phyloP scores from a whole-genome alignment of 179 eudicot species.

The Carnegiea gigantea region DNA sequence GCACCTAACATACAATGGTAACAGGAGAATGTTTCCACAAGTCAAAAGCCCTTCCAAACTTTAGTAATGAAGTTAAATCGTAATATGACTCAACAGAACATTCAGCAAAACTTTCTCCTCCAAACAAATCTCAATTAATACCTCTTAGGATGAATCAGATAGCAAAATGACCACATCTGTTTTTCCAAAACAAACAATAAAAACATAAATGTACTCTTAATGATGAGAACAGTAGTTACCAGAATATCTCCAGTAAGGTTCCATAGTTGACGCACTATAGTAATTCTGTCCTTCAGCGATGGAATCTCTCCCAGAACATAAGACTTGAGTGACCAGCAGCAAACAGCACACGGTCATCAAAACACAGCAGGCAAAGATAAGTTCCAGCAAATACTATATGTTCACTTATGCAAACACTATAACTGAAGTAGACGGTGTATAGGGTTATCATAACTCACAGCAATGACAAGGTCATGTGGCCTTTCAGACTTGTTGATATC shows the following conservation, averaged over 20 bases:
- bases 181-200: neutral
- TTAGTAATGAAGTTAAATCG: neutral
- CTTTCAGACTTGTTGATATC: slow-evolving; percentile 65
- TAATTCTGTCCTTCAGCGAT: slow-evolving; percentile 76
- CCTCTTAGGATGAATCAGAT: neutral
- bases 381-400: neutral
- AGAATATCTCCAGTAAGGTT: slow-evolving; percentile 76
- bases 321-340: slow-evolving; percentile 49
- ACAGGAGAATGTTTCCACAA: neutral
- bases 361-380: neutral
- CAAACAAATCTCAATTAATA: neutral
- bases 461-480: slow-evolving; percentile 89
- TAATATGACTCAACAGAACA: neutral
- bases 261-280: slow-evolving; percentile 91
- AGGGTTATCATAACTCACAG: slow-evolving; percentile 53
- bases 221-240: slow-evolving; percentile 44
- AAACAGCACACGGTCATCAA: slow-evolving; percentile 14
- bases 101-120: no score
- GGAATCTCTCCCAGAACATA: slow-evolving; percentile 98
- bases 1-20: slow-evolving; percentile 48
- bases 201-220: neutral
- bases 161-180: neutral
- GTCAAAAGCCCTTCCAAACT: neutral
- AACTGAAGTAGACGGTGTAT: neutral
- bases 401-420: neutral